Percentiles rank a stretch among this genome's conserved stretches.
Evolutionary conservation across 371 early-diverging fungal genomes (phyloP).

Genomic region (Zancudomyces culisetae): DNA sequence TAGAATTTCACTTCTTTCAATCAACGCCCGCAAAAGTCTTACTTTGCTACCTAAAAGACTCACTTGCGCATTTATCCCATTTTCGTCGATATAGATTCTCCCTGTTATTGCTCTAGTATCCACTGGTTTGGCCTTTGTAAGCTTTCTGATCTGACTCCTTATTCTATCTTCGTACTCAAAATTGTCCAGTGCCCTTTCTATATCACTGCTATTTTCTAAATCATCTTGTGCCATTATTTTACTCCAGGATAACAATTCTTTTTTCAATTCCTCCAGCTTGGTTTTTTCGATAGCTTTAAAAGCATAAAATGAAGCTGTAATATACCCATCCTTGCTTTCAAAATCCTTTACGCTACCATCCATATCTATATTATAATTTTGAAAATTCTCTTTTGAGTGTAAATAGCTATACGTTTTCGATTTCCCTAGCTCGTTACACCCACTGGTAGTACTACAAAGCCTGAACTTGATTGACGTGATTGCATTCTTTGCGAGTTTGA

Average conservation of each 20-base stretch:
- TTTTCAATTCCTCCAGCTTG: slow-evolving; percentile 24
- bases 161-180: background rate
- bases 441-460: too few species aligned
- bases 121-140: background rate
- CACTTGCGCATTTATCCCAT: slow-evolving; percentile 60
- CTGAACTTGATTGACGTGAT: too few species aligned
- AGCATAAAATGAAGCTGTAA: slow-evolving; percentile 52
- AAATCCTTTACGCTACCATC: background rate
- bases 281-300: slow-evolving; percentile 28
- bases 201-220: background rate
- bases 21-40: slow-evolving; percentile 21
- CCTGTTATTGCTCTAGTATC: slow-evolving; percentile 32
- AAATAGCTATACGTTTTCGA: too few species aligned
- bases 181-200: background rate
- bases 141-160: background rate
- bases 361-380: too few species aligned
- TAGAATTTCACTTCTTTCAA: slow-evolving; percentile 19
- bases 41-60: slow-evolving; percentile 33
- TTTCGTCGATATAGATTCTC: slow-evolving; percentile 44
- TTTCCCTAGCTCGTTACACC: too few species aligned
- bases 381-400: too few species aligned
- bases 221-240: slow-evolving; percentile 6
- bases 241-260: background rate
- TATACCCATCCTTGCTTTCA: slow-evolving; percentile 21
- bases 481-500: too few species aligned